A percentile compares a stretch with the other conserved stretches of the same genome.
These are phyloP conservation scores for Ophiocordyceps camponoti-leonardi DNA, from an alignment of 2,329 filamentous ascomycete genomes.

Conservation along the genomic window DNA sequence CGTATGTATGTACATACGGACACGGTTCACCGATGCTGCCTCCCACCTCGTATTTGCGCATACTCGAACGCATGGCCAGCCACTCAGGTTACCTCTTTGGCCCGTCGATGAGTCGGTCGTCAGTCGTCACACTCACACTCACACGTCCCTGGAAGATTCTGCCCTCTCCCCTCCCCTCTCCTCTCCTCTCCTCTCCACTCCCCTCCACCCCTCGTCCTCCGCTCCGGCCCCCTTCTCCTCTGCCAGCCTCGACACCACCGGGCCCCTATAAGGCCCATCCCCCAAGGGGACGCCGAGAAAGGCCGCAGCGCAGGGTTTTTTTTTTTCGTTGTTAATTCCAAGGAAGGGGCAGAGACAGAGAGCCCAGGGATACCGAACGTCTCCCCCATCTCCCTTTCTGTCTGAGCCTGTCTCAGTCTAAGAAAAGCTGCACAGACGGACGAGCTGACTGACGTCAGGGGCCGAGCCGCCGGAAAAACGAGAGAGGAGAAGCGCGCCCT, in stretches of 20 bases:
- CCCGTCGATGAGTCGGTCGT: not conserved
- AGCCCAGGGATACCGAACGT: not conserved
- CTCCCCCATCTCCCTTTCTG: not conserved
- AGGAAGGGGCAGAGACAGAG: not conserved
- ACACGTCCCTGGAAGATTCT: not conserved
- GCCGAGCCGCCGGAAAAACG: not conserved
- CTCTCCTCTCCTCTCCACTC: not conserved
- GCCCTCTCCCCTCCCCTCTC: not conserved
- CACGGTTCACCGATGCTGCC: not conserved
- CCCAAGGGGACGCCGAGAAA: not conserved
- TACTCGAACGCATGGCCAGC: not conserved
- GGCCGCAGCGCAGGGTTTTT: not conserved
- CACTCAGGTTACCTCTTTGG: not conserved
- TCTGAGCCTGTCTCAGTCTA: not conserved
- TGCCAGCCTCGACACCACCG: not conserved
- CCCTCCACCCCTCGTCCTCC: no score
- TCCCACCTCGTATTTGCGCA: not conserved
- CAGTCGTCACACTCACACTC: not conserved
- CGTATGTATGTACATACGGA: not conserved
- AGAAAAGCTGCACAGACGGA: not conserved
- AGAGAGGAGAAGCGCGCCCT: not conserved
- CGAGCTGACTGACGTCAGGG: not conserved
- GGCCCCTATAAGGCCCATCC: no score
- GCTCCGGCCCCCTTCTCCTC: no score
- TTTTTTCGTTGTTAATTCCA: not conserved